Evolutionary conservation across 139 green algal genomes (phyloP).

Genomic region (Pleodorina starrii): DNA sequence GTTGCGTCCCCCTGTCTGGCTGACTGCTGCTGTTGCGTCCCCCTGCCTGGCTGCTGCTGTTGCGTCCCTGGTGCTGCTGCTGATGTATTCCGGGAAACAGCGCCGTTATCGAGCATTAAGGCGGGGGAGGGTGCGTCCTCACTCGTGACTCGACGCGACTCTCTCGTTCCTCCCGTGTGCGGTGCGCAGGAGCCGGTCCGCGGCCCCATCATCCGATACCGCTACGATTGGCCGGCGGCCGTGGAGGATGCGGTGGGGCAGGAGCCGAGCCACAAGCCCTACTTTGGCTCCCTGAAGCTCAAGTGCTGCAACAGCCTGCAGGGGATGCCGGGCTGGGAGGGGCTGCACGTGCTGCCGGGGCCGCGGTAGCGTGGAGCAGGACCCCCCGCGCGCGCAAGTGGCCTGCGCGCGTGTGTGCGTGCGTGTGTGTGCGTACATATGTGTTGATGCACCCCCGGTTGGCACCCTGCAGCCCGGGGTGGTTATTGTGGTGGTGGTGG

Average conservation of each 20-base stretch:
- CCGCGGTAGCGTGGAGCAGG: no score
- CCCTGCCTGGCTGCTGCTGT: no score
- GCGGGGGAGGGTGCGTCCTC: not conserved
- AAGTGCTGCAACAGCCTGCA: not conserved
- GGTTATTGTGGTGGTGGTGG: not conserved
- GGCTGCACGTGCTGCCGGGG: not conserved
- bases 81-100: no score
- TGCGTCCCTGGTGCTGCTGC: no score
- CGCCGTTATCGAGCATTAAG: no score
- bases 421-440: not conserved
- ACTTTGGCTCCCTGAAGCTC: not conserved
- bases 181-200: not conserved
- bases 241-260: not conserved
- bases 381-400: no score
- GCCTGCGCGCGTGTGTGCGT: not conserved
- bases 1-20: no score
- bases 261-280: not conserved
- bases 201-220: slow-evolving; percentile 8
- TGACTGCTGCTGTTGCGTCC: no score
- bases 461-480: no score
- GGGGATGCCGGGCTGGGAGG: not conserved
- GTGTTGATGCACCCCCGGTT: not conserved
- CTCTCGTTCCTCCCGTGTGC: not conserved
- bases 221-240: slow-evolving; percentile 29
- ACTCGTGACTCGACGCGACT: no score